phyloP scores from a whole-genome alignment of 352 stramenopile species.

The Blastocystis sp. region DNA sequence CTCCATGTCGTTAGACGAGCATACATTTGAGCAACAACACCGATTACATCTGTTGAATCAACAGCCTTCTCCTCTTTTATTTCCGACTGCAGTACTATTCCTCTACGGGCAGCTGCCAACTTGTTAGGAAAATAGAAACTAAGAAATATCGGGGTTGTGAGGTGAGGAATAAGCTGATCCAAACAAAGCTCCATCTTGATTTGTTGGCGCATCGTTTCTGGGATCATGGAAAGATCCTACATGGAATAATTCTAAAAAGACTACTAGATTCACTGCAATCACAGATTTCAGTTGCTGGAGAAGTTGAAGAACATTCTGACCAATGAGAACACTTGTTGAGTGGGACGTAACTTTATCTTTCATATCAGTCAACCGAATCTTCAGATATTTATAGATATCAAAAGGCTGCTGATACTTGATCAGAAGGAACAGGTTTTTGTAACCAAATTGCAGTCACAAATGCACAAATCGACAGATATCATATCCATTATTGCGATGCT shows the following conservation, averaged over 20 bases:
- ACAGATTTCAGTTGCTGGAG: not conserved
- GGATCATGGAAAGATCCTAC: not conserved
- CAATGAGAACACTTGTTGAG: not conserved
- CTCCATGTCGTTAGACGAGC: not conserved
- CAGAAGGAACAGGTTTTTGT: constrained; percentile 24
- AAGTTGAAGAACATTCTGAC: not conserved
- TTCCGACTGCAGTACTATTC: not conserved
- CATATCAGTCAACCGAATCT: constrained; percentile 16
- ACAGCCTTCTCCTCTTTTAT: not conserved
- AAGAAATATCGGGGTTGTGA: not conserved
- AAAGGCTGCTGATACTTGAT: constrained; percentile 1
- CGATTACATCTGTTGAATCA: constrained; percentile 13
- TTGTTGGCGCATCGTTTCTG: not conserved
- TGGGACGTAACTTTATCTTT: not conserved
- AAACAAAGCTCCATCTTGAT: not conserved
- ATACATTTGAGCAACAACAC: not conserved
- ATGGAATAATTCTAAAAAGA: not conserved
- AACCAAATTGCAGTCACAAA: not conserved
- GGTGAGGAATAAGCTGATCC: not conserved
- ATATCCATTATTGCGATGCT: not conserved
- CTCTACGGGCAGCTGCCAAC: not conserved
- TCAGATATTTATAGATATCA: not conserved
- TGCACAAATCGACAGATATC: constrained; percentile 4
- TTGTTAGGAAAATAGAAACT: not conserved
- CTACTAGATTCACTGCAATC: not conserved